Evolutionary conservation across 306 rosid species (phyloP), one percentile per base, ranked within the genome.

Genomic region (Fragaria ananassa): DNA sequence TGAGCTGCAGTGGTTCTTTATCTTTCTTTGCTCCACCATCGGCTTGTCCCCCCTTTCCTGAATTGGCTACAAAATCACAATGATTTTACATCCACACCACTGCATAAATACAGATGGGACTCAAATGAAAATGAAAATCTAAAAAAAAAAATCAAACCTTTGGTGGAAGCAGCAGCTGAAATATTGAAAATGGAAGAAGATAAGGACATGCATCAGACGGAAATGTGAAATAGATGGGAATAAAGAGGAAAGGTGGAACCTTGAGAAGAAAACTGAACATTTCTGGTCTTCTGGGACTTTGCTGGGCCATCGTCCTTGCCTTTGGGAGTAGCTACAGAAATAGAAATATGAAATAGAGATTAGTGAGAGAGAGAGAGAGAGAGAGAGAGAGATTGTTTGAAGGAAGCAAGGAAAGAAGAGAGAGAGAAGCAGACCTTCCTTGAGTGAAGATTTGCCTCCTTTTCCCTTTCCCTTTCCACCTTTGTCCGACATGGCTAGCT

Each of bases 291-390:
- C 71, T 83, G 80, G 34, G 89, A 78, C 81, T 89, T 92, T 63
- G 88, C 19, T 41, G 94, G 78, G 86, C 89, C 87, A 74, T 90
- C 97, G 74, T 89, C 96, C 82, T 85, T 95, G 72, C 97, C 97
- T 82, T 88, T 89, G 13, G 82, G 42, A 68, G 89, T 65, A 74
- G 85, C 96, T 88, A 47, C 53, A 80, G 66, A 77, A 61, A 66
- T 29, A 74, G 71, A 74, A 64, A 66, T 14, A 42, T 42, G 9
- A 42, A 42, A 14, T 23, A 44, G 42, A 39, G 42, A 39, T 7
- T 39, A 7, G 2, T 13, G 25, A 23, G 25, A 12, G 17, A 37
- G 27, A n/a, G n/a, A n/a, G n/a, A n/a, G 15, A n/a, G 50, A 2
- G 15, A 15, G n/a, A n/a, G 25, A 23, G 25, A 12, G 17, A 37